Base-by-base conservation (phyloP, 2,329 filamentous ascomycete species). In the Arthrobotrys musiformis region DNA sequence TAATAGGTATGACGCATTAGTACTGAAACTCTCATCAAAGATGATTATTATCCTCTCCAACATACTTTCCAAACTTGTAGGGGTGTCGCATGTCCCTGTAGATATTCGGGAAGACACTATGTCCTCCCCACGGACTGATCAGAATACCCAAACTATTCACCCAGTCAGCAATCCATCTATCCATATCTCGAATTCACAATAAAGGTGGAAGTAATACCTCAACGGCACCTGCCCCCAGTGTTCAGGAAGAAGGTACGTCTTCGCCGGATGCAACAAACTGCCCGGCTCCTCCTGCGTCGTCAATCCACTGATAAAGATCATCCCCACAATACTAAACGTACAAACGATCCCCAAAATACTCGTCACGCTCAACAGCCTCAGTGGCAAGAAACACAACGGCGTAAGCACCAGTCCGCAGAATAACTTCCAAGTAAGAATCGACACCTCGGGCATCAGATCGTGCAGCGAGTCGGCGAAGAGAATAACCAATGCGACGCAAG, bases 391-490 rank as follows among this genome's bases (percentile, higher is more conserved):
- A 81, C 92, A 93, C 63, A 98, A 86, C 11, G 93, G 92, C 72
- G 96, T 86, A 79, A 98, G 86, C 67, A 97, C 85, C 17, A 93
- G 76, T 15, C 92, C 91, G 83, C 93, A 96, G 30, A 97, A 83
- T 33, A 94, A 86, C 84, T 98, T 98, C 94, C 94, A 98, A 77
- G 89, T 85, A 0, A 89, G 87, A 4, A 92, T 85, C 54, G 88
- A 89, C 79, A 92, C 84, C 0, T 88, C 89, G 0, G 93, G 92
- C 61, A 97, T 89, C 19, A 98, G 85, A 13, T 92, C 88, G 81
- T 92, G 86, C 80, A 98, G 87, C 50, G 92, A 96, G 84, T 98
- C 95, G 62, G 93, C 92, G 83, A 98, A 98, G n/a, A 97, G 88
- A 19, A 97, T 92, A 33, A 97, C 89, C 2, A 97, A 87, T 2